These are phyloP conservation scores for Paecilomyces niveus DNA, from an alignment of 2,329 filamentous ascomycete genomes.

Conservation along the genomic window DNA sequence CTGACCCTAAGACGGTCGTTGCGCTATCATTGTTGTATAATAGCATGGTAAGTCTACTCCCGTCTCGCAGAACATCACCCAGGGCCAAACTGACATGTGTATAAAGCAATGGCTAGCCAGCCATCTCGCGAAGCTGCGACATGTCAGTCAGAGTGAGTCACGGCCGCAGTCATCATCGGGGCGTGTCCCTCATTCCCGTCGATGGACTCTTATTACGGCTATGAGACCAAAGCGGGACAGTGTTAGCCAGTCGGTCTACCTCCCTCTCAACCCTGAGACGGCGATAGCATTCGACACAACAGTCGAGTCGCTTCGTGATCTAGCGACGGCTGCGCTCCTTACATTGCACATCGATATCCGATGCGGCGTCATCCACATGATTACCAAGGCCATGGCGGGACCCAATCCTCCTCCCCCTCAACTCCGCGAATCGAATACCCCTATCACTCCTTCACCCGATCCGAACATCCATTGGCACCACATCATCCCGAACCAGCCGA, in stretches of 20 bases:
- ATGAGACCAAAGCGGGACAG: slow-evolving; percentile 50
- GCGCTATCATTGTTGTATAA: slow-evolving; percentile 86
- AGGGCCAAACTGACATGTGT: slow-evolving; percentile 7
- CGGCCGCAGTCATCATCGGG: slow-evolving; percentile 36
- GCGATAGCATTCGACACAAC: slow-evolving; percentile 84
- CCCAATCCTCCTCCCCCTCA: slow-evolving; percentile 40
- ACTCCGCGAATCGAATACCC: slow-evolving; percentile 23
- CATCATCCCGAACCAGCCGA: slow-evolving; percentile 35
- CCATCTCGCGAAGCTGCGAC: slow-evolving; percentile 71
- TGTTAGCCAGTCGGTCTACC: slow-evolving; percentile 59
- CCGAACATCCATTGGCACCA: slow-evolving; percentile 61
- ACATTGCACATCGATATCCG: slow-evolving; percentile 86
- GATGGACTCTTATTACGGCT: slow-evolving; percentile 77
- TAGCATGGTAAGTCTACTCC: slow-evolving; percentile 58
- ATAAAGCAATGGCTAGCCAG: slow-evolving; percentile 75
- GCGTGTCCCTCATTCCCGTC: slow-evolving; percentile 51
- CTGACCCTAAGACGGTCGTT: slow-evolving; percentile 77
- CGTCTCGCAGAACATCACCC: neutral
- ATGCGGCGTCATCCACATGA: slow-evolving; percentile 74
- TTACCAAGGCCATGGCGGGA: slow-evolving; percentile 57
- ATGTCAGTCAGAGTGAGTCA: slow-evolving; percentile 64
- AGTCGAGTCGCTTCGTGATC: slow-evolving; percentile 70
- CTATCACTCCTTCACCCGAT: slow-evolving; percentile 51
- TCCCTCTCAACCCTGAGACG: slow-evolving; percentile 82
- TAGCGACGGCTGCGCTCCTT: slow-evolving; percentile 70